phyloP scores from a whole-genome alignment of 305 asterid species.

The Solanum hybrid region DNA sequence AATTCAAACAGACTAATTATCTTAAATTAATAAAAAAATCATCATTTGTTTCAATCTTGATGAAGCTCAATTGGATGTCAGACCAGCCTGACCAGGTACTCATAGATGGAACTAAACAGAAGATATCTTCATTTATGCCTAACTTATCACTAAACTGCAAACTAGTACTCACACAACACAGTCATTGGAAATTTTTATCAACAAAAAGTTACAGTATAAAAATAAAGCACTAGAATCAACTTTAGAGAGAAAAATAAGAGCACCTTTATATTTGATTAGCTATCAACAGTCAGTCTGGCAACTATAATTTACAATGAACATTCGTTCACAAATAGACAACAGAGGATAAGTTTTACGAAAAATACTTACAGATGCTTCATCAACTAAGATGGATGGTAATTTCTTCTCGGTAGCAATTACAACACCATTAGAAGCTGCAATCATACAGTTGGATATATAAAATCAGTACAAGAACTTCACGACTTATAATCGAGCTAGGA shows the following conservation, averaged over 20 bases:
- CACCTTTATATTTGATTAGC: neutral
- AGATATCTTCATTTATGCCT: neutral
- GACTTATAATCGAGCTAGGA: neutral
- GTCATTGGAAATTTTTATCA: neutral
- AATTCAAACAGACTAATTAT: neutral
- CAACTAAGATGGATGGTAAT: slow-evolving; percentile 91
- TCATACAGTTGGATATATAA: neutral
- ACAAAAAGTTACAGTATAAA: neutral
- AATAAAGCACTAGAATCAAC: neutral
- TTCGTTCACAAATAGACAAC: neutral
- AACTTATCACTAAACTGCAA: neutral
- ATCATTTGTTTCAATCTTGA: neutral
- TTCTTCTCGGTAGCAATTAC: slow-evolving; percentile 97
- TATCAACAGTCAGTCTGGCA: neutral
- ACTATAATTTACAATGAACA: neutral
- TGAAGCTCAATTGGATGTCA: neutral
- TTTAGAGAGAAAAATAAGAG: neutral
- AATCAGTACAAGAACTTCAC: neutral
- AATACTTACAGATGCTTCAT: slow-evolving; percentile 82
- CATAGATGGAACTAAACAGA: neutral
- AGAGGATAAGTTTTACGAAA: neutral
- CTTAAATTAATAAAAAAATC: neutral
- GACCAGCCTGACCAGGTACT: neutral
- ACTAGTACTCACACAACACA: neutral
- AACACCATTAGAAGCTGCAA: slow-evolving; percentile 96